phyloP scores from a whole-genome alignment of 2,329 filamentous ascomycete genomes.

The Pseudogymnoascus sp. region DNA sequence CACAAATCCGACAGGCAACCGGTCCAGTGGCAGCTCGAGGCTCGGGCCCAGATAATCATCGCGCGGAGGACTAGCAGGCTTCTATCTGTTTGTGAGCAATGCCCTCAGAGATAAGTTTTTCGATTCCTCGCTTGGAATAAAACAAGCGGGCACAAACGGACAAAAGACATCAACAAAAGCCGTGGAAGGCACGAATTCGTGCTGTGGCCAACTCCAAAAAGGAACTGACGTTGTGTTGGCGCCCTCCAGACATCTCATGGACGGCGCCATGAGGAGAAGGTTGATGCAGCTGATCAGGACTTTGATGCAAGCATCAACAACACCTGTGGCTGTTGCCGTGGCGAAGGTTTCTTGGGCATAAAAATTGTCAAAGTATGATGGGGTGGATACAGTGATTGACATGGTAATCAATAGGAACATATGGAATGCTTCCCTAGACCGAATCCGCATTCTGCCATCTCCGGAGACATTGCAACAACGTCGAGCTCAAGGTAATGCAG shows the following conservation, averaged over 20 bases:
- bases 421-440: constrained; percentile 36
- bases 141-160: constrained; percentile 64
- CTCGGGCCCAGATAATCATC: constrained; percentile 10
- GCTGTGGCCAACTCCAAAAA: constrained; percentile 22
- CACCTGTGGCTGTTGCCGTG: constrained; percentile 44
- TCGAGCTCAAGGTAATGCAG: neutral
- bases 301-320: constrained; percentile 36
- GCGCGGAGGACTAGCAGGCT: constrained; percentile 28
- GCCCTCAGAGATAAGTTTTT: constrained; percentile 93
- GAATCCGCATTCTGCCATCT: constrained; percentile 25
- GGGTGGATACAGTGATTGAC: constrained; percentile 37
- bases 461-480: constrained; percentile 16
- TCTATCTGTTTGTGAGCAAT: constrained; percentile 77
- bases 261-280: constrained; percentile 44
- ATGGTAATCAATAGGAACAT: constrained; percentile 37
- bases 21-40: constrained; percentile 15
- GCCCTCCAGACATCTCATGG: constrained; percentile 25
- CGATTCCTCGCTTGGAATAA: constrained; percentile 60
- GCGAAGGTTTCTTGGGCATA: constrained; percentile 41
- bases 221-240: constrained; percentile 26
- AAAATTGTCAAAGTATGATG: constrained; percentile 29
- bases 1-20: constrained; percentile 16
- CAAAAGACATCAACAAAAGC: constrained; percentile 97
- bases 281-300: constrained; percentile 59
- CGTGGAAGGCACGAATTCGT: constrained; percentile 46